Evolutionary conservation across 805 yeast species (phyloP), one percentile per base, ranked within the genome.

Genomic region (Teunomyces lycoperdinae): DNA sequence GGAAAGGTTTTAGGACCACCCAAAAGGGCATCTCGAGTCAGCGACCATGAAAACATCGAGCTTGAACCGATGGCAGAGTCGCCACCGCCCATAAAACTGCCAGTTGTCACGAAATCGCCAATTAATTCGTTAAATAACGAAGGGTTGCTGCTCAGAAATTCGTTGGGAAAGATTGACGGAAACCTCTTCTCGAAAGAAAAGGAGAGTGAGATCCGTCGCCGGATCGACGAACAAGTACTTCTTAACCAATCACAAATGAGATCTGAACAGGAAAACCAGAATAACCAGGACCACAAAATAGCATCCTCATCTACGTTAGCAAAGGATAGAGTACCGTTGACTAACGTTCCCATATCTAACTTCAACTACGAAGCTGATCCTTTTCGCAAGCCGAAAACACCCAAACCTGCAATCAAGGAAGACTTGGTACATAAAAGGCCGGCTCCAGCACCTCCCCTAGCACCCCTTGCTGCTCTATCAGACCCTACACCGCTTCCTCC

Each of bases 1-100:
- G 69, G 70, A 5, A 64, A 59, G 47, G 45, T 58, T 2, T 51
- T 79, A 34, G 84, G 84, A 1, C 82, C 81, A 9, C 83, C 83
- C 1, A 71, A 76, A 52, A 59, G 84, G 43, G 68, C 77, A 2
- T 61, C 72, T 3, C 36, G 69, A 59, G 17, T 50, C 42, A 42
- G 62, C 51, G 47, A 44, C 51, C 42, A 48, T 3, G 44, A 47
- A 20, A 36, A 28, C 16, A 47, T 41, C 7, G 45, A 46, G 3
- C 34, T 24, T 8, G 27, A 39, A 9, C 33, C 33, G 14, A 34
- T 14, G 31, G 28, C 24, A 9, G 27, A 11, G n/a, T 16, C 28
- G 29, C 49, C 54, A 5, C 47, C 30, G n/a, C 41, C 27, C n/a
- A 16, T 29, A 38, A 13, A 10, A 24, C 10, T 5, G 41, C 14